phyloP scores from a whole-genome alignment of 257 asterid species.

The Nicotiana obtusifolia region DNA sequence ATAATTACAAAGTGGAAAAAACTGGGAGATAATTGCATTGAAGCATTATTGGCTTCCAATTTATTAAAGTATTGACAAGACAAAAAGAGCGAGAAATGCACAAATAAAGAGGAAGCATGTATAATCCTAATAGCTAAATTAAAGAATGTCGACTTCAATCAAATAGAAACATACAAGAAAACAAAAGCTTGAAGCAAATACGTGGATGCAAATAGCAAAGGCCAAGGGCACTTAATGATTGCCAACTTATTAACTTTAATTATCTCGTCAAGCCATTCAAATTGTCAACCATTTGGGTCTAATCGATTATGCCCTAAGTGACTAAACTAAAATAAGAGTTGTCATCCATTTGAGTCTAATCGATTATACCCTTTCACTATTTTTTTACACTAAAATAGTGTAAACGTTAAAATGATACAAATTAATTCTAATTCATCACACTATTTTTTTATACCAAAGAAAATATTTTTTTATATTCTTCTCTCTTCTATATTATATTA shows the following conservation, averaged over 20 bases:
- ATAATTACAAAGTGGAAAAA: background rate
- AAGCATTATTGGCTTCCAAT: background rate
- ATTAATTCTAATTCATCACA: too few species aligned
- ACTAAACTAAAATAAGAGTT: background rate
- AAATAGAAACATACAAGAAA: background rate
- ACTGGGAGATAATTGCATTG: background rate
- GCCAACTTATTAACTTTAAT: background rate
- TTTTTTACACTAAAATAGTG: too few species aligned
- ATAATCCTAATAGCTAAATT: background rate
- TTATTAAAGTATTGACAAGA: background rate
- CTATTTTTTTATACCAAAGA: too few species aligned
- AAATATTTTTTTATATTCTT: too few species aligned
- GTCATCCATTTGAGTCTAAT: background rate
- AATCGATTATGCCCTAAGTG: background rate
- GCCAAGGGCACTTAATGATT: background rate
- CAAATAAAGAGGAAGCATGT: background rate
- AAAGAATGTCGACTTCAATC: background rate
- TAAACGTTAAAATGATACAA: too few species aligned
- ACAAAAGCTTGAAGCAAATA: background rate
- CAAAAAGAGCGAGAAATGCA: background rate
- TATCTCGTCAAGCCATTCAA: background rate
- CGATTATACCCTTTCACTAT: background rate
- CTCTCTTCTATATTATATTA: too few species aligned
- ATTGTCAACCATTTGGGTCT: background rate
- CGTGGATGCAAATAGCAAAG: background rate